Conservation (phyloP, 352 stramenopile genomes). For the Halophytophthora polymorphica region DNA sequence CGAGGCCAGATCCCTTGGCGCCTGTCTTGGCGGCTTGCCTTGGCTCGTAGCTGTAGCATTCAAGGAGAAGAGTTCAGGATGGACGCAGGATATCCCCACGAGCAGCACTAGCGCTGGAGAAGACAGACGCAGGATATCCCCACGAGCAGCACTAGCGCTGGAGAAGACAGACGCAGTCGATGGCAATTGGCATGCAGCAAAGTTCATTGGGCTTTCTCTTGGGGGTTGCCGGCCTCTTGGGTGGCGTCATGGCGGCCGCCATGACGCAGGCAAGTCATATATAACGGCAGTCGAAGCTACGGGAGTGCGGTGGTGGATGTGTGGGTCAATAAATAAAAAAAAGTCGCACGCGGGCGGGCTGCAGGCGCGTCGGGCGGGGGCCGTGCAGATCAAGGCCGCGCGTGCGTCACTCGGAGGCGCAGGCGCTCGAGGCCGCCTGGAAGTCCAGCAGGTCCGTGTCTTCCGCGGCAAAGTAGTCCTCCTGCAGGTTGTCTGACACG, state of each 20-base stretch:
- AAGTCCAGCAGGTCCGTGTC: constrained; percentile 73
- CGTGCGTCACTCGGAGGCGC: constrained; percentile 19
- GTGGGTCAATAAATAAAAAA: constrained; percentile 48
- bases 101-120: no score
- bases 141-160: no score
- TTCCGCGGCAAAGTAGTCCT: constrained; percentile 63
- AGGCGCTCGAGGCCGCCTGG: constrained; percentile 17
- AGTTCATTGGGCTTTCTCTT: constrained; percentile 24
- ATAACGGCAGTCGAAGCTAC: constrained; percentile 35
- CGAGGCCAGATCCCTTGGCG: no score
- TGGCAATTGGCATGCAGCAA: constrained; percentile 17
- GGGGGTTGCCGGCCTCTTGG: constrained; percentile 19
- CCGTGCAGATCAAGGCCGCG: not conserved
- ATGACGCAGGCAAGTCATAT: constrained; percentile 31
- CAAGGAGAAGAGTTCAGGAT: no score
- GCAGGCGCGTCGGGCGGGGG: constrained; percentile 4
- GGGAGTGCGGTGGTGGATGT: no score
- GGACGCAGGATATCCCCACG: no score
- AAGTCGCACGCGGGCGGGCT: constrained; percentile 22
- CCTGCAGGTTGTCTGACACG: constrained; percentile 74
- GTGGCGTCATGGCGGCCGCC: constrained; percentile 2
- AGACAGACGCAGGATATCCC: no score
- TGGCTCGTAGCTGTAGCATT: no score
- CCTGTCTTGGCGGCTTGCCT: no score
- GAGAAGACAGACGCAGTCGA: not conserved